Evolutionary conservation across 768 basidiomycete genomes (phyloP), one percentile per base, ranked within the genome.

Genomic region (Imleria badia): DNA sequence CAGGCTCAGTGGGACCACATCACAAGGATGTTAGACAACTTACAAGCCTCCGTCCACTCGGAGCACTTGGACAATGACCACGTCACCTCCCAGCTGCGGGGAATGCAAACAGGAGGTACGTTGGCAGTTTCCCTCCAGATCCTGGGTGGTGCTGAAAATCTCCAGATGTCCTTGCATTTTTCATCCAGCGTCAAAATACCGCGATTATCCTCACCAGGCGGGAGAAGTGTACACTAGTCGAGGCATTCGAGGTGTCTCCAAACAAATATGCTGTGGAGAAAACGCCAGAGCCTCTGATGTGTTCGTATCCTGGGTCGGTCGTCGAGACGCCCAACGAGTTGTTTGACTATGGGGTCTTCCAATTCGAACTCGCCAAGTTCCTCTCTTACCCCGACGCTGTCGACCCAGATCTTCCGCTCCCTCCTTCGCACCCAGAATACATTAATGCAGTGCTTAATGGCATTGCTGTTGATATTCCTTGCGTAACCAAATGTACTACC

Each of bases 211-310:
- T 26, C 26, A 71, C 71, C 45, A 64, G 62, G 49, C 36, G 43
- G 22, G 49, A 58, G 5, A 38, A 51, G 3, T 42, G 55, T 8
- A 69, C 72, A 3, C 52, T 66, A 9, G 20, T 19, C 19, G 39
- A 40, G 20, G 39, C 39, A 13, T 40, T 40, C 9, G 20, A 40
- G 19, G 17, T 73, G 9, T 73, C 75, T 4, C 70, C 76, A 1
- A 45, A 56, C 8, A 55, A 63, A 13, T 54, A 51, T 11, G 56
- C 52, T 2, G 66, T 80, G 44, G 56, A 30, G 74, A 75, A 19
- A 75, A 76, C 53, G 0, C 8, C 3, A 2, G 38, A 22, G 14
- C 34, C 10, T 8, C 63, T 81, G 9, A n/a, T 72, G 10, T 71
- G 73, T 22, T 54, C 56, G 5, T 70, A 64, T 56, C 69, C 71